phyloP scores from a whole-genome alignment of 2,329 filamentous ascomycete species.

The Laburnicola sp. region DNA sequence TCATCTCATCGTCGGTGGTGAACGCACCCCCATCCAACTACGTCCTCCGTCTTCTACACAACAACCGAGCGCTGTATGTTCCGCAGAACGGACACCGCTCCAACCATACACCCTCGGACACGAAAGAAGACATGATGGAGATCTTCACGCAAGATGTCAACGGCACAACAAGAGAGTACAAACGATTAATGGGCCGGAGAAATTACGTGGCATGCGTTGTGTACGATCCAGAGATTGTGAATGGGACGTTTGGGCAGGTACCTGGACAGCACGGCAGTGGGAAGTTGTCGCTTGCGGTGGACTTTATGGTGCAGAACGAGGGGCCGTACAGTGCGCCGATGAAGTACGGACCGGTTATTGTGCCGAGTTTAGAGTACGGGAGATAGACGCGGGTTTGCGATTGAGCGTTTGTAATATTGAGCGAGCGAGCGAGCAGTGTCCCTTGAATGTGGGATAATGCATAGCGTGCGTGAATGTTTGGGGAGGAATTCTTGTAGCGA shows the following conservation, averaged over 20 bases:
- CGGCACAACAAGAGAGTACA: constrained; percentile 78
- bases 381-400: constrained; percentile 32
- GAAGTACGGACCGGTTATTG: constrained; percentile 95
- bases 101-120: constrained; percentile 76
- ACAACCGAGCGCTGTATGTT: constrained; percentile 88
- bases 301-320: constrained; percentile 96
- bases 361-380: constrained; percentile 67
- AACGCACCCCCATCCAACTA: constrained; percentile 84
- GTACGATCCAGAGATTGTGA: constrained; percentile 82
- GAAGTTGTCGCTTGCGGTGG: constrained; percentile 80
- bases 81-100: constrained; percentile 80
- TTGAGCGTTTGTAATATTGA: constrained; percentile 2
- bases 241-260: constrained; percentile 48
- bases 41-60: constrained; percentile 92
- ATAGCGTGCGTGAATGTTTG: not conserved
- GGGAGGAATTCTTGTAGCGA: not conserved
- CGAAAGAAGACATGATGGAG: constrained; percentile 99
- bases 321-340: constrained; percentile 78
- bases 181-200: constrained; percentile 87
- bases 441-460: not conserved
- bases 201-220: constrained; percentile 95
- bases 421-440: constrained; percentile 1
- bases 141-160: constrained; percentile 95
- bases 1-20: constrained; percentile 91
- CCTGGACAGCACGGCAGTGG: constrained; percentile 47